A percentile compares a stretch with the other conserved stretches of the same genome.
phyloP scores from a whole-genome alignment of 148 eudicot genomes.

The Cornus suecica region DNA sequence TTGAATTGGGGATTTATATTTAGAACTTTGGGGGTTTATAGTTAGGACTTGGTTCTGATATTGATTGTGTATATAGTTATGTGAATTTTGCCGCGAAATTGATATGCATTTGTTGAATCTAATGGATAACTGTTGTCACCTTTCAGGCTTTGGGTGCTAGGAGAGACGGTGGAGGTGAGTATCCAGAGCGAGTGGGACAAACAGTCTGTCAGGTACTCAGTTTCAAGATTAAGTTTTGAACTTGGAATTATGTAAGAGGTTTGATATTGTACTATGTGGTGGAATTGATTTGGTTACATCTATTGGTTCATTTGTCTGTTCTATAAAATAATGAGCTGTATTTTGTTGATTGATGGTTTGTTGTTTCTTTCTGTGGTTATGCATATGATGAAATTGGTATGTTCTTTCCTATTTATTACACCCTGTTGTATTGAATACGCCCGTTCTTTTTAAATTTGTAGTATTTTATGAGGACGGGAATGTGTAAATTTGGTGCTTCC shows the following conservation, averaged over 20 bases:
- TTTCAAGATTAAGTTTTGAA: not conserved
- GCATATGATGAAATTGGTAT: not conserved
- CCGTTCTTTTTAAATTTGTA: constrained; percentile 29
- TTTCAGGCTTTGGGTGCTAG: constrained; percentile 64
- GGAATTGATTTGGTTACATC: not conserved
- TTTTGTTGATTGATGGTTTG: not conserved
- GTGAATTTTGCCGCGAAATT: not conserved
- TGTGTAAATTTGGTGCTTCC: constrained; percentile 87
- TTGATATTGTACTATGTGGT: constrained; percentile 8
- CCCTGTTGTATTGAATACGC: constrained; percentile 2
- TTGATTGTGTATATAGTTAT: constrained; percentile 7
- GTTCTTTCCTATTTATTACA: not conserved
- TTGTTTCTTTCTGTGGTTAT: constrained; percentile 8
- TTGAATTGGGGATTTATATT: not conserved
- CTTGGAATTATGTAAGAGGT: not conserved
- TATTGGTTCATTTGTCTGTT: not conserved
- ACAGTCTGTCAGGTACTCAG: constrained; percentile 83
- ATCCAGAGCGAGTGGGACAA: constrained; percentile 83
- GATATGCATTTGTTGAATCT: constrained; percentile 5
- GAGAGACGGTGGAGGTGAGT: constrained; percentile 57
- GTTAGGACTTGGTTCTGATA: not conserved
- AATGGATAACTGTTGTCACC: constrained; percentile 9
- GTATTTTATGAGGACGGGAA: constrained; percentile 91
- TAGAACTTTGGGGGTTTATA: not conserved
- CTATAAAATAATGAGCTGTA: not conserved